These are phyloP conservation scores for Abelmoschus esculentus DNA, from an alignment of 345 rosid species.

Conservation along the genomic window DNA sequence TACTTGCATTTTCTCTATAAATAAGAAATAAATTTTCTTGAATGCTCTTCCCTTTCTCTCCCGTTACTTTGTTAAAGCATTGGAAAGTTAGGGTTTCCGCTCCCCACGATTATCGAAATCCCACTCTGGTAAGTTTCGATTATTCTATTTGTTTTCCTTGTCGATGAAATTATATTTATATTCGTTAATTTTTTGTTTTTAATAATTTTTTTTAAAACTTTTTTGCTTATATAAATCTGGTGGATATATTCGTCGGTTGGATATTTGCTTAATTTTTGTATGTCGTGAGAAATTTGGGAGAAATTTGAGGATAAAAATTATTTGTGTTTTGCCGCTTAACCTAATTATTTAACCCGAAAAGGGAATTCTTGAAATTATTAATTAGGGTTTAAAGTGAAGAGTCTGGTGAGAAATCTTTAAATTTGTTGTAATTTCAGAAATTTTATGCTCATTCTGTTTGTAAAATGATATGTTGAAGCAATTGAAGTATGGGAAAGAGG, in stretches of 20 bases:
- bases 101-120: not conserved
- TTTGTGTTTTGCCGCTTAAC: not conserved
- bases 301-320: not conserved
- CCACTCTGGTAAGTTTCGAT: slow-evolving; percentile 3
- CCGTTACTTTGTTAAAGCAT: not conserved
- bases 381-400: not conserved
- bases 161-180: not conserved
- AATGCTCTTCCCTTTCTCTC: not conserved
- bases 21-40: not conserved
- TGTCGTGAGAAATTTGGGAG: not conserved
- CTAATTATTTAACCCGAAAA: not conserved
- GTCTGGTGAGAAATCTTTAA: not conserved
- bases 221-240: not conserved
- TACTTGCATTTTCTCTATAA: not conserved
- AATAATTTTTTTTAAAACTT: too few relatives aligned
- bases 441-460: not conserved
- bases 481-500: slow-evolving; percentile 77
- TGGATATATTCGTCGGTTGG: not conserved
- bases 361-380: not conserved
- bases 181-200: not conserved
- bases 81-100: not conserved
- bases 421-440: not conserved
- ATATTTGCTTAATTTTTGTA: not conserved
- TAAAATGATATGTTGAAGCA: slow-evolving; percentile 1
- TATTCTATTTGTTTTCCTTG: not conserved